Percentiles rank a stretch among this genome's conserved stretches.
Conservation (phyloP, 2,329 filamentous ascomycete species). For the Colletotrichum paranaense region DNA sequence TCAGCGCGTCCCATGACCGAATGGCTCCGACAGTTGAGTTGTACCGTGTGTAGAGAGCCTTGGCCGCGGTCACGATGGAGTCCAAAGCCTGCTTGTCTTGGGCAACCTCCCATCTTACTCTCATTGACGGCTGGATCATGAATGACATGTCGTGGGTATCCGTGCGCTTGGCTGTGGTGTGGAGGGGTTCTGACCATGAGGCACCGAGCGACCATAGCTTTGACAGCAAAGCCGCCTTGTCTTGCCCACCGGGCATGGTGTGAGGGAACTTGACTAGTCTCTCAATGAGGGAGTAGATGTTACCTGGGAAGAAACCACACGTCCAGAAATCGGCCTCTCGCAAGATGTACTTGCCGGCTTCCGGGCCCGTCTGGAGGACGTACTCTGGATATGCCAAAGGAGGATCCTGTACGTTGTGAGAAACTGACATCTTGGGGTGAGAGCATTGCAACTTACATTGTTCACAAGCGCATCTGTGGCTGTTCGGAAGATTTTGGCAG, state of each 20-base stretch:
- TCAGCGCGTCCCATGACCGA: conserved; percentile 58
- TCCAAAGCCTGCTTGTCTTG: conserved; percentile 50
- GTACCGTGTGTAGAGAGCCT: conserved; percentile 55
- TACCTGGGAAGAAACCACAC: conserved; percentile 53
- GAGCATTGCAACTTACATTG: conserved; percentile 25
- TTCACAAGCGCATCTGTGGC: conserved; percentile 24
- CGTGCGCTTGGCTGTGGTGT: conserved; percentile 49
- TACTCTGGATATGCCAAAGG: conserved; percentile 37
- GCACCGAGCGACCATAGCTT: conserved; percentile 41
- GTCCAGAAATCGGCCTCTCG: conserved; percentile 45
- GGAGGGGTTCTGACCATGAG: conserved; percentile 50
- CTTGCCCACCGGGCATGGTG: conserved; percentile 22
- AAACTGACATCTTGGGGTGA: not conserved
- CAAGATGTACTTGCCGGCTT: conserved; percentile 35
- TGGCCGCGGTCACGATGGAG: conserved; percentile 55
- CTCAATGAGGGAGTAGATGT: conserved; percentile 48
- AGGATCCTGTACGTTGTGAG: conserved; percentile 24
- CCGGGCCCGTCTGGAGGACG: conserved; percentile 35
- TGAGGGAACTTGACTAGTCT: conserved; percentile 46
- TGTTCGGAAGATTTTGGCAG: conserved; percentile 37
- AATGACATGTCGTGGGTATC: conserved; percentile 67
- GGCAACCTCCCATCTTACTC: conserved; percentile 59
- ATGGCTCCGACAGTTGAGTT: conserved; percentile 56
- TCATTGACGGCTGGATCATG: conserved; percentile 62
- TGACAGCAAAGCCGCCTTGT: conserved; percentile 34